phyloP scores from a whole-genome alignment of 2,329 filamentous ascomycete species.

The Alternaria ventricosa region DNA sequence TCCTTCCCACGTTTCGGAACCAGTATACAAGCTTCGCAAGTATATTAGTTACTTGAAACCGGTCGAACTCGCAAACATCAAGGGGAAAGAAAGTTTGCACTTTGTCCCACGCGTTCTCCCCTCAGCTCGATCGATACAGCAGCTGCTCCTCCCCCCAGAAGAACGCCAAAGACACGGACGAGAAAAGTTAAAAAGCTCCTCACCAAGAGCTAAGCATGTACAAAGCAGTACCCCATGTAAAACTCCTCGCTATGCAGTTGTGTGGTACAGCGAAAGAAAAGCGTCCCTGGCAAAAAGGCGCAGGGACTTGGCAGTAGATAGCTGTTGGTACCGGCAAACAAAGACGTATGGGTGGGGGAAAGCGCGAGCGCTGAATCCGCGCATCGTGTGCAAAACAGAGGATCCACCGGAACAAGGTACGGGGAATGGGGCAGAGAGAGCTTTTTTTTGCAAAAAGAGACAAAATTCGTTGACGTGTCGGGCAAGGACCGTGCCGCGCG shows the following conservation, averaged over 20 bases:
- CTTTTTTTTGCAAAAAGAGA: slow-evolving; percentile 1
- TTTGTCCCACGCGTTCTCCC: neutral
- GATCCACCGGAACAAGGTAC: neutral
- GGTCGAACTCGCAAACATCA: neutral
- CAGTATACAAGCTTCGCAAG: neutral
- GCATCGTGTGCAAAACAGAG: slow-evolving; percentile 8
- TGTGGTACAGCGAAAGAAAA: slow-evolving; percentile 27
- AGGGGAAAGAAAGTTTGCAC: neutral
- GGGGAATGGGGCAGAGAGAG: neutral
- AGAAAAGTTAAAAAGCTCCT: slow-evolving; percentile 7
- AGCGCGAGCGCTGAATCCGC: slow-evolving; percentile 1
- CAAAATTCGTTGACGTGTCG: slow-evolving; percentile 7
- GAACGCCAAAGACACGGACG: slow-evolving; percentile 11
- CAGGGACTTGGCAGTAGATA: slow-evolving; percentile 1
- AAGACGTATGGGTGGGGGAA: neutral
- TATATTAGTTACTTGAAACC: neutral
- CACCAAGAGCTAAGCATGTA: slow-evolving; percentile 29
- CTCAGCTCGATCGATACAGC: neutral
- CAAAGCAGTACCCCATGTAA: slow-evolving; percentile 13
- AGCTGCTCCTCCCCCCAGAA: neutral
- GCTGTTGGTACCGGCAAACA: neutral
- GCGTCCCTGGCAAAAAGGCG: neutral
- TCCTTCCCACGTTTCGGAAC: neutral
- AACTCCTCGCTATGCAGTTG: slow-evolving; percentile 46
- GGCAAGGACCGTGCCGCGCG: slow-evolving; percentile 19